Evolutionary conservation across 148 eudicot species (phyloP).

Genomic region (Camellia granthamiana): DNA sequence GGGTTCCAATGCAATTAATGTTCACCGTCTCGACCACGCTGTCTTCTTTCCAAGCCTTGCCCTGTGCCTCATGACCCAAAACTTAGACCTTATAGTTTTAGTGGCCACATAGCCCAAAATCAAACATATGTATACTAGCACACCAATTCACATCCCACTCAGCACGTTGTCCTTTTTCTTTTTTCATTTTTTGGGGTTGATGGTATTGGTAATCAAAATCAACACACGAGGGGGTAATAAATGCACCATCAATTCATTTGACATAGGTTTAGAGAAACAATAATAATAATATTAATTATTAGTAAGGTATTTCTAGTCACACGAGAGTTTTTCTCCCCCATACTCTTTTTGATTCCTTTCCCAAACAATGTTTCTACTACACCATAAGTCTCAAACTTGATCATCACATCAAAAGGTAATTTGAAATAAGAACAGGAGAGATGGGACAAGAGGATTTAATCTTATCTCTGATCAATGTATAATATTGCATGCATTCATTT

Average conservation of each 20-base stretch:
- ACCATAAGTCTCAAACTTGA: no score
- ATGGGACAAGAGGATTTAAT: no score
- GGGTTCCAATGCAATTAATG: slow-evolving; percentile 44
- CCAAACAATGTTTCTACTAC: no score
- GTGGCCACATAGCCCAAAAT: neutral
- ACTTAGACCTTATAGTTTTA: neutral
- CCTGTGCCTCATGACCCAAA: neutral
- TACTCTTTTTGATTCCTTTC: no score
- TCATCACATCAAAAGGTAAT: no score
- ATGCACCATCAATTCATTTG: no score
- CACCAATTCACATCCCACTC: slow-evolving; percentile 44
- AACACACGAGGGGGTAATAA: neutral
- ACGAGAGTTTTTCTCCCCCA: no score
- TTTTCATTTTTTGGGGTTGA: neutral
- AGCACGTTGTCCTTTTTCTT: slow-evolving; percentile 51
- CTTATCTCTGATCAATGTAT: no score
- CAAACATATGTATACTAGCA: slow-evolving; percentile 17
- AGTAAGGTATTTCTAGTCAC: no score
- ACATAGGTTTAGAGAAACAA: no score
- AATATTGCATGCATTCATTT: slow-evolving; percentile 16
- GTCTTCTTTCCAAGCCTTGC: slow-evolving; percentile 39
- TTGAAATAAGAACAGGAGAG: no score
- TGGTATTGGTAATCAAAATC: slow-evolving; percentile 14
- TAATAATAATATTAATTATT: no score
- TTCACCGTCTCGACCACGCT: slow-evolving; percentile 82